Evolutionary conservation across 371 early-diverging fungal genomes (phyloP), one percentile per base, ranked within the genome.

Genomic region (Rhizopus microsporus): DNA sequence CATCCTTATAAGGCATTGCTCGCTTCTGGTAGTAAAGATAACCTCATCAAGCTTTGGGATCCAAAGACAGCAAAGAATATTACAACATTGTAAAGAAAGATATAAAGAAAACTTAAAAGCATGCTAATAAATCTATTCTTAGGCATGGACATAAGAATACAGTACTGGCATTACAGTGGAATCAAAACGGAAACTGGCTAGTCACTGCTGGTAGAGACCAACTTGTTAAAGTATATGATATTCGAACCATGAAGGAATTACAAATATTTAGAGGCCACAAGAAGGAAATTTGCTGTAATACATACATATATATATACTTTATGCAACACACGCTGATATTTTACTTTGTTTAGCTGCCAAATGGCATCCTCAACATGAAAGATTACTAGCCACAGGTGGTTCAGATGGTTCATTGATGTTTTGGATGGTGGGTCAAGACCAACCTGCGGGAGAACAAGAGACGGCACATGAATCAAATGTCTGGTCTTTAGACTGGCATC

Each of bases 401-500:
- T 91, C 93, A 2, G 98, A 99, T 47, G 99, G 99, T 5, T 80
- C 86, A 9, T 82, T 99, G 37, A 86, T 88, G 79, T 96, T 90
- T 61, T 99, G 99, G 99, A 78, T 89, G 47, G 89, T 92, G 55
- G 91, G 90, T n/a, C 79, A 85, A 57, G 81, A 86, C 48, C 66
- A 74, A 23, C 82, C 86, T 13, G 73, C 94, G 4, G 92, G 86
- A 0, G 82, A 81, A 10, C 84, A 97, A 66, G 93, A 95, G 43
- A 84, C 84, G 10, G 99, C 98, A 0, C 99, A 99, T 67, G 96
- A 94, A 23, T 89, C 90, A 32, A 90, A 93, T 47, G 89, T 99
- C n/a, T 99, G 99, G 96, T 88, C 97, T 5, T 73, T 99, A 39
- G 99, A 98, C 65, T 99, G 96, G 94, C 99, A 99, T 77, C 99